These are phyloP conservation scores for Solanum arcanum DNA, from an alignment of 257 asterid species.

Conservation along the genomic window DNA sequence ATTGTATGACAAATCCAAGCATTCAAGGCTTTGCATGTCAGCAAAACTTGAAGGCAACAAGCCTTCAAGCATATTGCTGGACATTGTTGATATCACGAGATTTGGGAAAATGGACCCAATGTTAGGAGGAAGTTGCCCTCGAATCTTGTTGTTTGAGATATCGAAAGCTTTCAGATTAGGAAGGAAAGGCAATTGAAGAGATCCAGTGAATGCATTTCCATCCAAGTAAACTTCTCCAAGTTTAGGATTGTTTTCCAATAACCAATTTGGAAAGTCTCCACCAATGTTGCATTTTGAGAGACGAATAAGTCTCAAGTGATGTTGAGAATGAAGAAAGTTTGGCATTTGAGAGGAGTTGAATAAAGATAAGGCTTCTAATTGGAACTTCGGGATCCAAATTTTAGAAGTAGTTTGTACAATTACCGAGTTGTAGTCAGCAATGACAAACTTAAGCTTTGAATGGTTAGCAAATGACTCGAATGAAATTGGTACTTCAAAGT, in stretches of 20 bases:
- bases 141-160: neutral
- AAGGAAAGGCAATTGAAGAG: neutral
- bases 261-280: conserved; percentile 4
- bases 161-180: neutral
- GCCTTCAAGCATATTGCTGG: conserved; percentile 1
- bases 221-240: neutral
- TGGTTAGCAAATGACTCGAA: conserved; percentile 3
- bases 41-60: neutral
- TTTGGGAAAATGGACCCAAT: neutral
- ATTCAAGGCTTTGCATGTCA: neutral
- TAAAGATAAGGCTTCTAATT: neutral
- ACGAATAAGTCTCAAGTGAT: neutral
- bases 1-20: conserved; percentile 8
- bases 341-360: neutral
- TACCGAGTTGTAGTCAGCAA: neutral
- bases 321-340: neutral
- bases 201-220: neutral
- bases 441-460: neutral
- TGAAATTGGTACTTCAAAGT: neutral
- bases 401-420: neutral
- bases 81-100: neutral
- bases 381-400: neutral
- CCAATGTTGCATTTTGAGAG: neutral
- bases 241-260: neutral
- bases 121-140: neutral